Evolutionary conservation across 768 basidiomycete genomes (phyloP).

Genomic region (Tulasnella sp.): DNA sequence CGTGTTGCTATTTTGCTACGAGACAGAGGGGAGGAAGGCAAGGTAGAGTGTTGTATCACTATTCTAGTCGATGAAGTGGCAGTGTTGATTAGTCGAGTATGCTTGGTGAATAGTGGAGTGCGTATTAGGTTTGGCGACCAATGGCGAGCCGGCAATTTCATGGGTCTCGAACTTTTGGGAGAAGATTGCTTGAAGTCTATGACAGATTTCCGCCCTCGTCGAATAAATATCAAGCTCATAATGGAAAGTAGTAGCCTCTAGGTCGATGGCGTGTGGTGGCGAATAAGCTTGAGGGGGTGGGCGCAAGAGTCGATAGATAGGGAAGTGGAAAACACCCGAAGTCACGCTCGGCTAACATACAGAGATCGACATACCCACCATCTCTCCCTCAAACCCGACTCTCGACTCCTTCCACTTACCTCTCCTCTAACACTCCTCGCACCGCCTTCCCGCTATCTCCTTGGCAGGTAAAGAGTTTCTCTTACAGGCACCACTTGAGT

Average conservation of each 20-base stretch:
- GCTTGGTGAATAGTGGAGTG: neutral
- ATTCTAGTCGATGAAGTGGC: neutral
- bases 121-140: neutral
- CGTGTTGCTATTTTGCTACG: neutral
- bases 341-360: neutral
- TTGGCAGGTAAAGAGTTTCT: neutral
- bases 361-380: slow-evolving; percentile 1
- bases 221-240: neutral
- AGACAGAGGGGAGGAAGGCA: neutral
- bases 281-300: neutral
- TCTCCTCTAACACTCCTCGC: neutral
- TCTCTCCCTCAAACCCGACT: neutral
- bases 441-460: neutral
- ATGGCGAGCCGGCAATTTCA: slow-evolving; percentile 14
- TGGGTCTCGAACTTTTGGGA: neutral
- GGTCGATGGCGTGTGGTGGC: neutral
- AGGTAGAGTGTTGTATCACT: neutral
- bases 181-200: neutral
- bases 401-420: neutral
- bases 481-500: neutral
- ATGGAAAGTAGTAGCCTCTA: neutral
- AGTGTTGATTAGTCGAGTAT: neutral
- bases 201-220: too few species aligned
- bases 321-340: neutral
- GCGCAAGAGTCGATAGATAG: neutral